These are phyloP conservation scores for Colletotrichum paranaense DNA, from an alignment of 2,329 filamentous ascomycete species.

Conservation along the genomic window DNA sequence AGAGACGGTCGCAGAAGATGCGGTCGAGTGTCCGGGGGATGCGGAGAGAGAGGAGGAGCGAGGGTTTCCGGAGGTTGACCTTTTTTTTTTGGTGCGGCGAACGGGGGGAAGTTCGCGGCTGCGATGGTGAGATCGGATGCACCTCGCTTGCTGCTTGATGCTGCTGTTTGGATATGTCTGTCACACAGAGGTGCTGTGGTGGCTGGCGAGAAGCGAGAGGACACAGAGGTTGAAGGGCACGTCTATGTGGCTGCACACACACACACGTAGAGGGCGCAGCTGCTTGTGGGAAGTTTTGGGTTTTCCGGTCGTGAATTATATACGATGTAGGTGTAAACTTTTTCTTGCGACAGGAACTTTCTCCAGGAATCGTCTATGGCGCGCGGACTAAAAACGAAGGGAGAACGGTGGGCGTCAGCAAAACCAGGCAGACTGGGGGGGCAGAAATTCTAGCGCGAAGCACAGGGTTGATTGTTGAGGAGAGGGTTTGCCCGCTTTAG, in stretches of 20 bases:
- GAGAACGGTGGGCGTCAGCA: conserved; percentile 29
- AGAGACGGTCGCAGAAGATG: conserved; percentile 40
- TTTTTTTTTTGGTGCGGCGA: background rate
- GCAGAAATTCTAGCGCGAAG: conserved; percentile 11
- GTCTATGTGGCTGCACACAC: background rate
- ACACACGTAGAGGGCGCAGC: background rate
- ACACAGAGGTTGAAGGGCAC: background rate
- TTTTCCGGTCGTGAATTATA: conserved; percentile 29
- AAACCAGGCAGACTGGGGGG: conserved; percentile 21
- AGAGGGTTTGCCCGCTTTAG: background rate
- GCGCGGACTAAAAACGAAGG: conserved; percentile 27
- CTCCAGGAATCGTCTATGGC: conserved; percentile 35
- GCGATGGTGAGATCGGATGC: background rate
- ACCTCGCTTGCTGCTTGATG: background rate
- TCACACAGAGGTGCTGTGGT: background rate
- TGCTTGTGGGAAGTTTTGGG: conserved; percentile 7
- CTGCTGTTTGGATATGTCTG: background rate
- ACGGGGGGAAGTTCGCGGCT: background rate
- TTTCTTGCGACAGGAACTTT: conserved; percentile 31
- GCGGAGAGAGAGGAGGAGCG: conserved; percentile 3
- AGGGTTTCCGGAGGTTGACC: conserved; percentile 22
- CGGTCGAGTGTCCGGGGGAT: conserved; percentile 36
- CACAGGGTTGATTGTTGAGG: conserved; percentile 6
- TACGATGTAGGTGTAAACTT: conserved; percentile 31
- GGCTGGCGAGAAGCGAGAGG: background rate